Base-by-base conservation (phyloP, 768 basidiomycete genomes). In the Tricholoma terreum region DNA sequence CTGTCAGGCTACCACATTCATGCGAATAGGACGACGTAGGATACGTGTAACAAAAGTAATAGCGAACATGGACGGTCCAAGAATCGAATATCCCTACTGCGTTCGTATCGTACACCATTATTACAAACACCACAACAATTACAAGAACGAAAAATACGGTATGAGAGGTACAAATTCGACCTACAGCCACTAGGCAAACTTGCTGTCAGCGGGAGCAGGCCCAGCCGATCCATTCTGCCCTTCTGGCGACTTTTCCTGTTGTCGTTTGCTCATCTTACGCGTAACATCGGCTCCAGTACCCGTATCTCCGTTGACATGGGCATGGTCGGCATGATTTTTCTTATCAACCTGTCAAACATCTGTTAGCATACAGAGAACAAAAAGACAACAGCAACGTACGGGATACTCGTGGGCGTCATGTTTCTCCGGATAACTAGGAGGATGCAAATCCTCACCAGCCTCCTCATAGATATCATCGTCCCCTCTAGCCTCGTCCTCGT, bases 211-310 rank as follows among this genome's bases (percentile, higher is more conserved):
- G n/a, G 69, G 70, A 27, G 68, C 70, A 22, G 65, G 69, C 15
- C 69, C 73, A 21, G 71, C 21, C 34, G 65, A 6, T 49, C 54
- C n/a, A 55, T 30, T 15, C 35, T n/a, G 49, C 55, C 9, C 83
- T 65, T 85, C 87, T 0, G 88, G 86, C 9, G 88, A 86, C 72
- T 90, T 89, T 68, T 89, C 90, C 71, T 83, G 79, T 65, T 83
- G 85, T 46, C 89, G 82, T 63, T 79, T 76, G 65, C 82, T 86
- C 21, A 78, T 74, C 50, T 77, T 72, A 40, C 80, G 75, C 17
- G 75, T 67, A 45, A 77, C 60, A 31, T 65, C 71, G 12, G 70
- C 67, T 15, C 71, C 73, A 1, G 67, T 69, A 7, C 71, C 73
- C 1, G 67, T 69, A 7, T 64, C 68, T 30, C 55, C 67, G 17